Base-by-base conservation (phyloP, 139 green algal species). In the Chlorella sp. region DNA sequence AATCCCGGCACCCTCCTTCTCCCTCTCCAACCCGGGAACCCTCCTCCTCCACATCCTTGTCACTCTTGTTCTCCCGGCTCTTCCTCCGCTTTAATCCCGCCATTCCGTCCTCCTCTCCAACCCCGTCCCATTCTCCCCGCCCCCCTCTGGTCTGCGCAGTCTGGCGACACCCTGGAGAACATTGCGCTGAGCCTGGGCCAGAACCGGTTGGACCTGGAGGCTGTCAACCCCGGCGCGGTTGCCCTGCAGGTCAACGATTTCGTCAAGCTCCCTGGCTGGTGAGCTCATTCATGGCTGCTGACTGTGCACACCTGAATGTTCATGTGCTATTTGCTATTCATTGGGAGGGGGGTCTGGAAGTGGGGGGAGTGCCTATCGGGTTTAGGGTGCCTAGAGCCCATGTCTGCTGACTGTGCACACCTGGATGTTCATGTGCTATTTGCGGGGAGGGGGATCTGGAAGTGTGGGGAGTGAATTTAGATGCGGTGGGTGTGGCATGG, bases 211-310 rank as follows among this genome's bases (percentile, higher is more conserved):
- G 84, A 68, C 68, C 64, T 88, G 68, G 15, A 88, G 84, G 28
- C 19, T 2, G 71, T 32, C 68, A 88, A 88, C 84, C 84, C 68
- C 32, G 68, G 57, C 3, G 16, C 28, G 39, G 30, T 40, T 40
- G 64, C 68, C 14, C 84, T 88, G 84, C 84, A 88, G 84, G 66
- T 81, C 42, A 80, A 80, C 68, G 36, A 88, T 21, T 88, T 42
- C 30, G 84, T 88, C 19, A 88, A 88, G 84, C 84, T 88, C 39
- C 71, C 84, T 22, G 84, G 84, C 84, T 88, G 84, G 84, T 86
- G 82, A 76, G 82, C 28, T n/a, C n/a, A n/a, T n/a, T n/a, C n/a
- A n/a, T n/a, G n/a, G n/a, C 34, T 21, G 18, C 53, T 37, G 77
- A 3, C 15, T 83, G 77, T 57, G 48, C 48, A 57, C 9, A 57